Base-by-base conservation (phyloP, 2,329 filamentous ascomycete genomes). In the Microdochium paspali region DNA sequence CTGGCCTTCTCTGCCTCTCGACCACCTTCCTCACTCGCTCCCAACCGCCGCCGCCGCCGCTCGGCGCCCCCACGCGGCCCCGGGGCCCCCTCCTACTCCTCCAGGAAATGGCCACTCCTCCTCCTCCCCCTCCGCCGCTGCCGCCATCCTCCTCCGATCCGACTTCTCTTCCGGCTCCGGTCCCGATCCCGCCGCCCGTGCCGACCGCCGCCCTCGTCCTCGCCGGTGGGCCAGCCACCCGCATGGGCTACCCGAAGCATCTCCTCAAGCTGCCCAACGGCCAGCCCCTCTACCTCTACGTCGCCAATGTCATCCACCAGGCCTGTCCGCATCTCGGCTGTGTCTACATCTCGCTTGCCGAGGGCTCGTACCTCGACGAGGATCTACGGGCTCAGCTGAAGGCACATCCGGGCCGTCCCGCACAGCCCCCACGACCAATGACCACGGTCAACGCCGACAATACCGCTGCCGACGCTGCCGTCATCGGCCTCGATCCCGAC, bases 291-390 rank as follows among this genome's bases (percentile, higher is more conserved):
- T 40, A 40, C 35, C 35, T 40, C 35, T 20, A 15, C 35, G 6
- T 40, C 18, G 35, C 35, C 2, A 35, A 54, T 18, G 42, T 56
- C 6, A 48, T 65, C 3, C 56, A 53, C 12, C 35, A 47, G 10
- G 54, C 59, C 4, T 58, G 51, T 47, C 57, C 56, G 18, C 57
- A 56, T 13, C 44, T 52, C 18, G 52, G 53, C 12, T 18, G 35
- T 20, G 54, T 63, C 12, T 58, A 58, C 47, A 49, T 65, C 45
- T 62, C 56, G 7, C 45, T 61, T 31, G 49, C 48, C 24, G 46
- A 49, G 31, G 50, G 45, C 15, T 51, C 49, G 15, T 44, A 46
- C 26, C 47, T 50, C 21, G 49, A 51, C 4, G 43, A 51, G 10
- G 51, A 50, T 20, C 35, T 40, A n/a, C 35, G 18, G 3, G 35